These are phyloP conservation scores for Penicillium janthinellum DNA, from an alignment of 2,329 filamentous ascomycete species.

Conservation along the genomic window DNA sequence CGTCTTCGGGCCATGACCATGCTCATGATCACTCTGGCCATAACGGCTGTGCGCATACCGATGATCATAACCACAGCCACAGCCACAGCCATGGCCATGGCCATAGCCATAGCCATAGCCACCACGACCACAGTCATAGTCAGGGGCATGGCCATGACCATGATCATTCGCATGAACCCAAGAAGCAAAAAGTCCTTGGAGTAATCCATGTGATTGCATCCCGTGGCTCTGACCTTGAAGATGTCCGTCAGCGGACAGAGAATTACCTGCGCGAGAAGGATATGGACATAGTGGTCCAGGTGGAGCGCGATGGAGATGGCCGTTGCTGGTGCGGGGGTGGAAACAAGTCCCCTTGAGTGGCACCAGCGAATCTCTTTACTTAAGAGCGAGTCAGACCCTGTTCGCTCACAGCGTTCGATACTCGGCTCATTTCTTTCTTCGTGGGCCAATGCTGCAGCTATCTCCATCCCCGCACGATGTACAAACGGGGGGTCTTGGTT, in stretches of 20 bases:
- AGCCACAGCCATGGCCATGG: slow-evolving; percentile 30
- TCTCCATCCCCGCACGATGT: slow-evolving; percentile 9
- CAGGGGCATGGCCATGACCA: slow-evolving; percentile 30
- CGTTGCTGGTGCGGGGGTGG: slow-evolving; percentile 64
- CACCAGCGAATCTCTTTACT: neutral
- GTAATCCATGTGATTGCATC: slow-evolving; percentile 84
- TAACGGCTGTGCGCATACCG: slow-evolving; percentile 30
- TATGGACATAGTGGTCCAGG: slow-evolving; percentile 83
- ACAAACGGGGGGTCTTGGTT: slow-evolving; percentile 11
- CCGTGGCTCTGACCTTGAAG: slow-evolving; percentile 72
- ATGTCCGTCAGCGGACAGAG: slow-evolving; percentile 76
- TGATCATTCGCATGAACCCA: slow-evolving; percentile 28
- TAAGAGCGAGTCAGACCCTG: neutral
- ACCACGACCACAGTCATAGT: slow-evolving; percentile 30
- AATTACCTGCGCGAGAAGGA: slow-evolving; percentile 69
- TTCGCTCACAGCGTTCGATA: neutral
- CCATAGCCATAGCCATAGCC: slow-evolving; percentile 30
- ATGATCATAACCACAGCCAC: slow-evolving; percentile 36
- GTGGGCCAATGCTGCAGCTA: neutral
- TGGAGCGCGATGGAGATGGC: slow-evolving; percentile 78
- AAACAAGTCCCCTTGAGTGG: slow-evolving; percentile 29
- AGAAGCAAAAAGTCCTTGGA: slow-evolving; percentile 61
- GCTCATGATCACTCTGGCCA: slow-evolving; percentile 35
- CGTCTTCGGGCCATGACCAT: slow-evolving; percentile 36
- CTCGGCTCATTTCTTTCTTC: neutral